Percentiles rank a stretch among this genome's conserved stretches.
These are phyloP conservation scores for Claviceps cyperi DNA, from an alignment of 2,329 filamentous ascomycete genomes.

Conservation along the genomic window DNA sequence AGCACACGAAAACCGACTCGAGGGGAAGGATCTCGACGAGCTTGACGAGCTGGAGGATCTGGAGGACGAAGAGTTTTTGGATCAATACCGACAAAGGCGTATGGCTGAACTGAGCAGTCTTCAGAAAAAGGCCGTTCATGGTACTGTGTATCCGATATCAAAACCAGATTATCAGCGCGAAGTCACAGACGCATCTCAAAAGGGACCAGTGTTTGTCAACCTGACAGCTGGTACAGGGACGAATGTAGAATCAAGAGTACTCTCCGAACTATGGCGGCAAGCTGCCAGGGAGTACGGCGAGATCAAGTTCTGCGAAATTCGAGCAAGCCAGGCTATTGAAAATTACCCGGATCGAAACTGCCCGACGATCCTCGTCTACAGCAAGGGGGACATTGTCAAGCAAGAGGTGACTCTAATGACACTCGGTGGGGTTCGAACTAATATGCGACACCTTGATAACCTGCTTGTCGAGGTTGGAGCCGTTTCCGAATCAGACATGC, in stretches of 20 bases:
- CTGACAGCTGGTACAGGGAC: constrained; percentile 63
- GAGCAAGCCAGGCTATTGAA: constrained; percentile 84
- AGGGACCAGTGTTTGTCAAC: constrained; percentile 58
- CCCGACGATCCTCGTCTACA: constrained; percentile 85
- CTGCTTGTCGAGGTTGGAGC: constrained; percentile 73
- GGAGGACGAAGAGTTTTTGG: constrained; percentile 84
- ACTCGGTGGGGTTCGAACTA: constrained; percentile 57
- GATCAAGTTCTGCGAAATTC: constrained; percentile 95
- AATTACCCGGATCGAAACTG: constrained; percentile 92
- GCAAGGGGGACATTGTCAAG: constrained; percentile 79
- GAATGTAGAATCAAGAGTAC: constrained; percentile 71
- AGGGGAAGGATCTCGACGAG: constrained; percentile 90
- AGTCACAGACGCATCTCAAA: constrained; percentile 77
- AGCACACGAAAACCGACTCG: constrained; percentile 81
- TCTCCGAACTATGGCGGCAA: constrained; percentile 76
- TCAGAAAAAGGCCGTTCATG: constrained; percentile 65
- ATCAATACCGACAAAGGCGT: constrained; percentile 76
- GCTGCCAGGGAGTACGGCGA: constrained; percentile 78
- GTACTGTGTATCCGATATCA: constrained; percentile 81
- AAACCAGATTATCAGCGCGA: constrained; percentile 88
- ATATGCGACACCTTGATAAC: constrained; percentile 62
- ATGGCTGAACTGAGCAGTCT: constrained; percentile 68
- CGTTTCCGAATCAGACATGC: constrained; percentile 61
- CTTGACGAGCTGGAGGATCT: constrained; percentile 87
- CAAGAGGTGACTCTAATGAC: constrained; percentile 83